Evolutionary conservation across 768 basidiomycete species (phyloP), one percentile per base, ranked within the genome.

Genomic region (Rhodosporidiobolus sp.): DNA sequence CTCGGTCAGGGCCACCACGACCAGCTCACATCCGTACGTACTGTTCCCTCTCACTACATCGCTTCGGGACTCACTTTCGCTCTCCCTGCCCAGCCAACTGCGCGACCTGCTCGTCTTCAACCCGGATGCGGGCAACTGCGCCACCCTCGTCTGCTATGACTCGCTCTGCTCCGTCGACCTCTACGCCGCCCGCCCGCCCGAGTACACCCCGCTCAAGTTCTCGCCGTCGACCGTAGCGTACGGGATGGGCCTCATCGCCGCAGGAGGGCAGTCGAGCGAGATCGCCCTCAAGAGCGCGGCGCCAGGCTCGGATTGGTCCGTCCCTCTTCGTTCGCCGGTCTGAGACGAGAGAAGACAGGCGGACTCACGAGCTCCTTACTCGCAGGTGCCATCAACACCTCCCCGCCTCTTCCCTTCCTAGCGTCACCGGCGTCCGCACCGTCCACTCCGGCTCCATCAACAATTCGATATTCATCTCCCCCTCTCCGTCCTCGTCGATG

Each of bases 401-500:
- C 10, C 70, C 67, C 6, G 24, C 54, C 43, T 19, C 55, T 1
- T 38, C 65, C 8, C 9, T 6, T 10, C 28, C 54, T 3, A 46
- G 35, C 38, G 12, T 50, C 46, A 32, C 38, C 56, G 63, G 89
- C 88, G 84, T 86, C 30, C 61, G 85, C 83, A 76, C 85, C 69
- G 81, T 79, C n/a, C 81, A 89, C 26, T 78, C 81, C 1, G 88
- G 87, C 11, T 89, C 89, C 14, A 92, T 92, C 80, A 92, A 92
- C 81, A 93, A 93, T 80, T 89, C 90, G 11, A 87, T 92, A 32
- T 76, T 83, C 68, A 83, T 92, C 67, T 87, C 87, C 16, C 71
- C 77, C 12, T 63, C 69, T 2, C 75, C 76, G 1, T 8, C 43
- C n/a, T 32, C 45, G 26, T 57, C 50, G 17, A 4, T 20, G 9